These are phyloP conservation scores for Syncephalastrum contaminatum DNA, from an alignment of 371 early-diverging fungal species.

Conservation along the genomic window DNA sequence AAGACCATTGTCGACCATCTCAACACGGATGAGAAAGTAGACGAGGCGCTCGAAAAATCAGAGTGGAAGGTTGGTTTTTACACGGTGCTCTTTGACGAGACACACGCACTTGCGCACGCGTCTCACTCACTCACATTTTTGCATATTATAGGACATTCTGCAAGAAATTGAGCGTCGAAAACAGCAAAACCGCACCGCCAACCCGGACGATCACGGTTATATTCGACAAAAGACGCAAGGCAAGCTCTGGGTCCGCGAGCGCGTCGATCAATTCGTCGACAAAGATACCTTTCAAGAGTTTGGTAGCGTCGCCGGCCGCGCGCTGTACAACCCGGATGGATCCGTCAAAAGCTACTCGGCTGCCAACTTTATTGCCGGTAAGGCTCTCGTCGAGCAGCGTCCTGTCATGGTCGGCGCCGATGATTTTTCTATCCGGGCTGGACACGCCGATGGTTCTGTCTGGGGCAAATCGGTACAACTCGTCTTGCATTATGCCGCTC, in stretches of 20 bases:
- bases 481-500: not conserved
- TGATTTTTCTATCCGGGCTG: slow-evolving; percentile 47
- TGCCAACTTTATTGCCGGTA: slow-evolving; percentile 45
- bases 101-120: too few relatives aligned
- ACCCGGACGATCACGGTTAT: slow-evolving; percentile 35
- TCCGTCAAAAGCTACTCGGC: slow-evolving; percentile 24
- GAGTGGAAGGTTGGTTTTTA: slow-evolving; percentile 38
- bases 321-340: slow-evolving; percentile 35
- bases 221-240: slow-evolving; percentile 43
- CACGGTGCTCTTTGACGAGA: too few relatives aligned
- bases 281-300: slow-evolving; percentile 30
- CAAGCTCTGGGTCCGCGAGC: slow-evolving; percentile 45
- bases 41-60: slow-evolving; percentile 44
- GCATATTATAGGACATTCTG: slow-evolving; percentile 25
- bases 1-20: slow-evolving; percentile 28
- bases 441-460: slow-evolving; percentile 49
- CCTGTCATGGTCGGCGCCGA: slow-evolving; percentile 44
- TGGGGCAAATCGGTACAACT: slow-evolving; percentile 46
- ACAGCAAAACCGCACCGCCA: slow-evolving; percentile 25
- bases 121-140: too few relatives aligned
- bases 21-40: slow-evolving; percentile 10
- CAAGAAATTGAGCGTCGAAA: slow-evolving; percentile 30
- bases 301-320: slow-evolving; percentile 39
- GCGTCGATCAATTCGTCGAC: slow-evolving; percentile 40
- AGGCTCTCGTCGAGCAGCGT: slow-evolving; percentile 25